Evolutionary conservation across 78 protist genomes (phyloP).

Genomic region (Dictyostelium capitatum): DNA sequence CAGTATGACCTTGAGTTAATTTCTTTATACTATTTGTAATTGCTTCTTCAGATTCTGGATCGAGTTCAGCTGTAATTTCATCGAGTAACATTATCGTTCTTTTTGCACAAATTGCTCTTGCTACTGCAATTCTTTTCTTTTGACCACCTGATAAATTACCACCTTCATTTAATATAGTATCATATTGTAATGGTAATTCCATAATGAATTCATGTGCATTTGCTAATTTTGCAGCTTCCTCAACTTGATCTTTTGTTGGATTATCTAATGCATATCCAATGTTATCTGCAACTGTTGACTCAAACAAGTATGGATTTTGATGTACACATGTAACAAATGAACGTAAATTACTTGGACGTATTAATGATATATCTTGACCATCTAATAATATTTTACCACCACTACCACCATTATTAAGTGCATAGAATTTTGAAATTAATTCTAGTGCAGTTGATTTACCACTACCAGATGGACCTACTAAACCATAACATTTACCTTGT

Average conservation of each 20-base stretch:
- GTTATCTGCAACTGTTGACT: conserved; percentile 72
- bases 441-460: conserved; percentile 90
- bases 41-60: conserved; percentile 92
- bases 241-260: conserved; percentile 52
- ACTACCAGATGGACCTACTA: conserved; percentile 92
- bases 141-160: conserved; percentile 96
- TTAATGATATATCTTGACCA: conserved; percentile 54
- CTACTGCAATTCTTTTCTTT: conserved; percentile 96
- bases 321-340: conserved; percentile 82
- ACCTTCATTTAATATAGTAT: conserved; percentile 89
- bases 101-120: conserved; percentile 91
- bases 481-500: conserved; percentile 89
- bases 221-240: conserved; percentile 90
- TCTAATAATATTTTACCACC: conserved; percentile 86
- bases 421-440: conserved; percentile 84
- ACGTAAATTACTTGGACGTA: conserved; percentile 80
- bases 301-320: conserved; percentile 92
- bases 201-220: conserved; percentile 94
- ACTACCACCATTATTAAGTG: conserved; percentile 66
- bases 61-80: conserved; percentile 96
- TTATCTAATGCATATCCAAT: conserved; percentile 70
- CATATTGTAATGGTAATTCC: conserved; percentile 85
- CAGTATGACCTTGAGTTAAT: conserved; percentile 79
- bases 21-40: conserved; percentile 90
- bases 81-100: conserved; percentile 94